These are phyloP conservation scores for Chaetomium tenue DNA, from an alignment of 495 filamentous ascomycete genomes.

Conservation along the genomic window DNA sequence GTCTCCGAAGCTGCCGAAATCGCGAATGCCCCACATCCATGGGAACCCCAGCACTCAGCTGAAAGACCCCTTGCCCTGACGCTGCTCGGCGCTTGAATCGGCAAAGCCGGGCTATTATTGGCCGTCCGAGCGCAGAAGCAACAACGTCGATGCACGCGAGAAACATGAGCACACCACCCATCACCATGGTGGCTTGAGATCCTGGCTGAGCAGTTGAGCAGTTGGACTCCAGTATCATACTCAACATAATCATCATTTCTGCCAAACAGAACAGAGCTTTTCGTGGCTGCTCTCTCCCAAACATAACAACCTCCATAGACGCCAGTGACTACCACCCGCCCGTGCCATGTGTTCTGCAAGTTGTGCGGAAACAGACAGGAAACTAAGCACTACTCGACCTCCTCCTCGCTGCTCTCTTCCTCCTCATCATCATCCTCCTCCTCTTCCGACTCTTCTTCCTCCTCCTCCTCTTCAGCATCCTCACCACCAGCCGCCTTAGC, in stretches of 20 bases:
- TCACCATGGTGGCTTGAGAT: background rate
- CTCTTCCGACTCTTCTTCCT: conserved; percentile 20
- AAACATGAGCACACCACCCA: too few relatives aligned
- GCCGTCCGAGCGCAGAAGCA: background rate
- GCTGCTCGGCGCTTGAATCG: too few relatives aligned
- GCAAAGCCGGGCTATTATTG: background rate
- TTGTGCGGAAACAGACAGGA: background rate
- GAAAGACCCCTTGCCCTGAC: background rate
- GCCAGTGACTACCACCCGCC: conserved; percentile 8
- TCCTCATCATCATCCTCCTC: conserved; percentile 19
- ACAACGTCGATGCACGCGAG: background rate
- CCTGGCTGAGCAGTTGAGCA: too few relatives aligned
- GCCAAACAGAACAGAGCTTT: background rate
- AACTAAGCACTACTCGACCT: conserved; percentile 5
- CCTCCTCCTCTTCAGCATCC: conserved; percentile 20
- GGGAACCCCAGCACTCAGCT: background rate
- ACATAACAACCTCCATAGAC: conserved; percentile 4
- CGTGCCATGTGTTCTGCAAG: background rate
- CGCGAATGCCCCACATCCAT: conserved; percentile 1
- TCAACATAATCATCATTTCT: conserved; percentile 4
- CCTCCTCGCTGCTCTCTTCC: conserved; percentile 19
- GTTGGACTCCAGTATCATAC: background rate
- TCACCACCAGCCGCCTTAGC: conserved; percentile 27
- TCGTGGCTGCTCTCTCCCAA: conserved; percentile 3
- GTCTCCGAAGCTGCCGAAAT: conserved; percentile 10